These are phyloP conservation scores for Colletotrichum agaves DNA, from an alignment of 2,329 filamentous ascomycete species.

Conservation along the genomic window DNA sequence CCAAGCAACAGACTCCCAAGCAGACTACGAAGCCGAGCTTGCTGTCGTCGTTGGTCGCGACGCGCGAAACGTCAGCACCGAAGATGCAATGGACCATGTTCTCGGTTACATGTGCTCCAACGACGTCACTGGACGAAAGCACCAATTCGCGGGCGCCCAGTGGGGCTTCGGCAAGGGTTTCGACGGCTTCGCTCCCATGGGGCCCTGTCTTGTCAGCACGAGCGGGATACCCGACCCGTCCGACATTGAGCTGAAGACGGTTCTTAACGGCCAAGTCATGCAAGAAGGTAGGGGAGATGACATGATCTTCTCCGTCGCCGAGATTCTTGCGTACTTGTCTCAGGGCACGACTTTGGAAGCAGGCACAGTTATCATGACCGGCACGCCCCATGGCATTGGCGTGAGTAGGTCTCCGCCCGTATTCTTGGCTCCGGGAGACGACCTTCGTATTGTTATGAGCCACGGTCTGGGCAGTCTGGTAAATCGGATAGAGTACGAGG, in stretches of 20 bases:
- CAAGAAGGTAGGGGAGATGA: conserved; percentile 40
- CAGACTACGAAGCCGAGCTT: conserved; percentile 63
- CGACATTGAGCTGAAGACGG: conserved; percentile 36
- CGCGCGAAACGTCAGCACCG: conserved; percentile 58
- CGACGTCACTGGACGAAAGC: conserved; percentile 63
- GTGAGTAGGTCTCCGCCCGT: conserved; percentile 39
- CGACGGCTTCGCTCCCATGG: conserved; percentile 59
- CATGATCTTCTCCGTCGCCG: conserved; percentile 45
- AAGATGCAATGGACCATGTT: conserved; percentile 60
- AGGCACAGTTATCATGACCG: conserved; percentile 44
- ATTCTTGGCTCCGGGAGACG: conserved; percentile 38
- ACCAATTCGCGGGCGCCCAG: conserved; percentile 59
- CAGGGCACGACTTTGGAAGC: conserved; percentile 42
- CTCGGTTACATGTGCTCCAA: conserved; percentile 68
- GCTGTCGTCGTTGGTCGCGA: conserved; percentile 59
- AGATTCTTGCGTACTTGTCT: conserved; percentile 42
- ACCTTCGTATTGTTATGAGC: conserved; percentile 38
- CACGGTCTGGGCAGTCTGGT: conserved; percentile 40
- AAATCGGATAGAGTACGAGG: conserved; percentile 37
- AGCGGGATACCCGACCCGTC: conserved; percentile 25
- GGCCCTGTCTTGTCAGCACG: conserved; percentile 40
- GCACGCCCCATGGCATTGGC: conserved; percentile 42
- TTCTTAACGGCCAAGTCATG: conserved; percentile 41
- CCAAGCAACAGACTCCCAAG: conserved; percentile 53
- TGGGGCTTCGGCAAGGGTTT: conserved; percentile 64